Evolutionary conservation across 2,329 filamentous ascomycete species (phyloP).

Genomic region (Waltergamsia citrina): DNA sequence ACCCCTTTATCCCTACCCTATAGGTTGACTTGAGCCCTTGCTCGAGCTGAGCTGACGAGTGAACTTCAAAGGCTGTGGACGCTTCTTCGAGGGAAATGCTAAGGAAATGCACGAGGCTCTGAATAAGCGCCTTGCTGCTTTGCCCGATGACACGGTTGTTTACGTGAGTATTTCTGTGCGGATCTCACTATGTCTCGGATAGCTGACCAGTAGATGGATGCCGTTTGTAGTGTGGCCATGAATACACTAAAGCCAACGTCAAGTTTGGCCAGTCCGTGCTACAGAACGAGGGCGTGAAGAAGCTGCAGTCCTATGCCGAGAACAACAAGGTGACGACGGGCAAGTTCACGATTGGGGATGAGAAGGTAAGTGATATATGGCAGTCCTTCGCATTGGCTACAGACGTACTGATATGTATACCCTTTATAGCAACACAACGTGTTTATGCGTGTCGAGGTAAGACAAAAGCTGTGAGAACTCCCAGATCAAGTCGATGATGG

Average conservation of each 20-base stretch:
- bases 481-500: neutral
- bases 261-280: conserved; percentile 75
- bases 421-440: conserved; percentile 71
- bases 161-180: conserved; percentile 55
- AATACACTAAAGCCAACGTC: conserved; percentile 96
- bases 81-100: conserved; percentile 89
- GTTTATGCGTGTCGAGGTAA: conserved; percentile 81
- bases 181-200: neutral
- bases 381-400: neutral
- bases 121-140: conserved; percentile 69
- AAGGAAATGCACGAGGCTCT: conserved; percentile 88
- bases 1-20: too few relatives aligned
- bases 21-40: too few relatives aligned
- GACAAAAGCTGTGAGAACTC: conserved; percentile 14
- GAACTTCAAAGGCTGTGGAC: conserved; percentile 63
- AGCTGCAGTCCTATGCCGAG: conserved; percentile 66
- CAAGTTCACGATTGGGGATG: conserved; percentile 92
- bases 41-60: conserved; percentile 6
- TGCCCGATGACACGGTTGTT: conserved; percentile 87
- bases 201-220: neutral
- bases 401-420: neutral
- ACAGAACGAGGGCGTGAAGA: conserved; percentile 66
- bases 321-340: conserved; percentile 84
- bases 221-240: conserved; percentile 67
- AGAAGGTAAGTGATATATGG: conserved; percentile 58